Evolutionary conservation across 2,329 filamentous ascomycete species (phyloP).

Genomic region (Myrmaecium sp.): DNA sequence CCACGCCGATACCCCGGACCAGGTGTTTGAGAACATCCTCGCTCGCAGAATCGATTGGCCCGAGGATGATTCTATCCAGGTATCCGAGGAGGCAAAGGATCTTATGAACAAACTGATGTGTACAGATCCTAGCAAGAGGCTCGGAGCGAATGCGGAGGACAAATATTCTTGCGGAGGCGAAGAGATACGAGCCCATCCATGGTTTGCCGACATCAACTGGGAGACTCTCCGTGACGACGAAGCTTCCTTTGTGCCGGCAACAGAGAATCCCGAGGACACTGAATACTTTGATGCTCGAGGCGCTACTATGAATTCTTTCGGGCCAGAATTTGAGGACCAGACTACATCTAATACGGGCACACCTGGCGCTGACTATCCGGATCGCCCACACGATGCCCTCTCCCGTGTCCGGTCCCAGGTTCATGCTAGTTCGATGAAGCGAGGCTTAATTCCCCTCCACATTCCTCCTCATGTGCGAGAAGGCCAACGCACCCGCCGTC

Average conservation of each 20-base stretch:
- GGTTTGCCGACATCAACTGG: constrained; percentile 83
- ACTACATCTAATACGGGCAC: constrained; percentile 53
- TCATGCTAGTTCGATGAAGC: constrained; percentile 64
- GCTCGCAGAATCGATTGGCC: constrained; percentile 86
- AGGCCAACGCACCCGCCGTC: constrained; percentile 62
- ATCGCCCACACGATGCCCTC: constrained; percentile 85
- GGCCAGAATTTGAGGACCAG: constrained; percentile 87
- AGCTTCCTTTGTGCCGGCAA: constrained; percentile 83
- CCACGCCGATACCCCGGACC: constrained; percentile 73
- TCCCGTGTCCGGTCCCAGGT: constrained; percentile 79
- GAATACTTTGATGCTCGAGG: constrained; percentile 94
- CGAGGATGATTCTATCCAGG: constrained; percentile 55
- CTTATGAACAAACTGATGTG: constrained; percentile 86
- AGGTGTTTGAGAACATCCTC: constrained; percentile 94
- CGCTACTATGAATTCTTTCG: constrained; percentile 80
- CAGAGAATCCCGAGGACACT: constrained; percentile 89
- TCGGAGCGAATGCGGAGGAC: constrained; percentile 74
- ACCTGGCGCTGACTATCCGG: constrained; percentile 60
- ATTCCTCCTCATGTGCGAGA: constrained; percentile 95
- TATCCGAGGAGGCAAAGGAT: constrained; percentile 80
- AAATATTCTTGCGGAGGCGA: constrained; percentile 71
- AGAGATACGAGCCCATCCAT: constrained; percentile 77
- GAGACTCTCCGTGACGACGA: constrained; percentile 83
- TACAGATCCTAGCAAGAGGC: constrained; percentile 60
- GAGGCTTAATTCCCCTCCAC: constrained; percentile 83